Evolutionary conservation across 352 stramenopile species (phyloP), one percentile per base, ranked within the genome.

Genomic region (Globisporangium spiculum): DNA sequence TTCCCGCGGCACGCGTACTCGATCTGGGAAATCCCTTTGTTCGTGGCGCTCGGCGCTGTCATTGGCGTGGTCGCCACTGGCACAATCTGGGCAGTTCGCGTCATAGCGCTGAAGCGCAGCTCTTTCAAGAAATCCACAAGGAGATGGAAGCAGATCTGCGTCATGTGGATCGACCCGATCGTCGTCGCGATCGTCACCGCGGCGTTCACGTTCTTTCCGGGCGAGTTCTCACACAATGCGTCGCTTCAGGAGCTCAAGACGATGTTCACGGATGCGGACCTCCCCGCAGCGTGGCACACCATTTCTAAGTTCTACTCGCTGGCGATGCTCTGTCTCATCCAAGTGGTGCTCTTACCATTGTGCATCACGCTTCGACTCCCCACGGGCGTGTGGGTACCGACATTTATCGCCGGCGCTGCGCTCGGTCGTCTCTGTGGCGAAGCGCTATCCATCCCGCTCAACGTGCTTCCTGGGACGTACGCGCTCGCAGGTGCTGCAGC

Each of bases 391-490:
- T 94, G 87, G 79, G 67, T 96, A 5, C 90, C 90, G 20, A 90
- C 86, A 3, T 96, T 97, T 58, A 90, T 93, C n/a, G 80, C 86
- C 3, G 90, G 90, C 24, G 90, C 87, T 52, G 78, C 85, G 8
- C 88, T 96, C 32, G 90, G 90, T 9, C 79, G 90, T 1, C 71
- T 96, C 26, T 93, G 90, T 65, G 90, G 89, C 54, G 88, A 96
- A 69, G 63, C 76, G 0, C 41, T 94, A 9, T 22, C 52, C 10
- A 46, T 38, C 30, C 8, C 27, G 22, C 64, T 68, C 32, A 69
- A 34, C 24, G 56, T 93, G 27, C 71, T 89, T 27, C 86, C 86
- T 27, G 90, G 86, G 1, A 83, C 80, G 3, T 97, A 95, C 65
- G 84, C 90, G 16, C 76, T 97, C 32, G 89, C 81, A 24, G 89